Base-by-base conservation (phyloP, 805 yeast genomes). In the Candida boidinii region DNA sequence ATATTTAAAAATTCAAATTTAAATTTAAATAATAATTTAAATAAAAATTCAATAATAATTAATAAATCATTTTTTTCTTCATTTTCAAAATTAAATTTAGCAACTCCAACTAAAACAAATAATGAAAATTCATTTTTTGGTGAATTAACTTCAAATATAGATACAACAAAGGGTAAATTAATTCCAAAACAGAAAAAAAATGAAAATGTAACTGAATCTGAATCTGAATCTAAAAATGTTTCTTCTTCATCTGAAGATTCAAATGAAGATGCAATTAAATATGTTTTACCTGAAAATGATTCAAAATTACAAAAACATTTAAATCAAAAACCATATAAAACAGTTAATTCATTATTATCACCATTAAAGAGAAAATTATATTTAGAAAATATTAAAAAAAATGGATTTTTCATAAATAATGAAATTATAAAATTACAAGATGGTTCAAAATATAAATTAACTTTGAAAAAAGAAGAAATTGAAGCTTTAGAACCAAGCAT, bases 401-500 rank as follows among this genome's bases (percentile, higher is more conserved):
- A 82, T 53, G 82, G 83, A 30, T 79, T 79, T 48, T 88, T 70
- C 67, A 78, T 76, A 46, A 79, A 77, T 49, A 62, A 71, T 40
- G 72, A 75, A 37, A 45, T 65, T 12, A 64, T 82, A 11, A 58
- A 58, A 19, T 55, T 59, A 23, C 46, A 51, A 24, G 56, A 57
- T 30, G 78, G 76, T 22, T 51, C 45, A 36, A 15, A 12, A 13
- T 81, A 74, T 57, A 69, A 66, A 42, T 60, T 90, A 40, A 59
- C 65, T 22, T 66, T 90, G 33, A 62, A 74, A 4, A 60, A 62
- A 25, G 68, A 70, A 35, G 95, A 87, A 54, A 74, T 85, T 35
- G 81, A 79, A 34, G 72, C 78, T 3, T 66, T 90, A 38, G 96
- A 87, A 56, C 97, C 97, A 17, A 76, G 92, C 10, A 72, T 90